phyloP scores from a whole-genome alignment of 495 filamentous ascomycete genomes.

The Penicillium manginii region DNA sequence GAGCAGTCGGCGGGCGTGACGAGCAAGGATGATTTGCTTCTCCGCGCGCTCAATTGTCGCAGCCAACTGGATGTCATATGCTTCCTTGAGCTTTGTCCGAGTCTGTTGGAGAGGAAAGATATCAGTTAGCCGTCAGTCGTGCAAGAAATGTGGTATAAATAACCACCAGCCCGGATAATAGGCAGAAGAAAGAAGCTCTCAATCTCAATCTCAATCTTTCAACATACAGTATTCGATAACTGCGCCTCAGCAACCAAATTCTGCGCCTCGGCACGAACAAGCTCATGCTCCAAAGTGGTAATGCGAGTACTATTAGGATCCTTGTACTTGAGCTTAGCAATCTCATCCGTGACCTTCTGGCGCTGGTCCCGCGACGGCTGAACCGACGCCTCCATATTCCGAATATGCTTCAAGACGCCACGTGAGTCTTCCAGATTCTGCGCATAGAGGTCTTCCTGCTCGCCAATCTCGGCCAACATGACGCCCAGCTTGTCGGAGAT shows the following conservation, averaged over 20 bases:
- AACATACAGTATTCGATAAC: conserved; percentile 81
- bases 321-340: conserved; percentile 83
- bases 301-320: conserved; percentile 79
- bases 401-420: conserved; percentile 79
- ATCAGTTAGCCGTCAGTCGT: conserved; percentile 11
- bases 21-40: conserved; percentile 92
- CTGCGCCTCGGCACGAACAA: conserved; percentile 93
- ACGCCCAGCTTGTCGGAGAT: conserved; percentile 94
- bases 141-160: too few species aligned
- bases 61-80: conserved; percentile 82
- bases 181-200: background rate
- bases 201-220: too few species aligned
- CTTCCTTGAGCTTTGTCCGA: conserved; percentile 89
- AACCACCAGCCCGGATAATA: background rate
- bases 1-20: conserved; percentile 82
- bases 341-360: conserved; percentile 85
- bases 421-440: conserved; percentile 84
- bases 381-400: conserved; percentile 91
- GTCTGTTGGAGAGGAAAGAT: conserved; percentile 56
- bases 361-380: conserved; percentile 87
- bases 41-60: conserved; percentile 93
- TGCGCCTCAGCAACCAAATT: conserved; percentile 95
- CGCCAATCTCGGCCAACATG: conserved; percentile 84
- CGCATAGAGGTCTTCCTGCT: conserved; percentile 88
- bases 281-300: conserved; percentile 87